Base-by-base conservation (phyloP, 768 basidiomycete genomes). In the Pilatotrama ljubarskyi region DNA sequence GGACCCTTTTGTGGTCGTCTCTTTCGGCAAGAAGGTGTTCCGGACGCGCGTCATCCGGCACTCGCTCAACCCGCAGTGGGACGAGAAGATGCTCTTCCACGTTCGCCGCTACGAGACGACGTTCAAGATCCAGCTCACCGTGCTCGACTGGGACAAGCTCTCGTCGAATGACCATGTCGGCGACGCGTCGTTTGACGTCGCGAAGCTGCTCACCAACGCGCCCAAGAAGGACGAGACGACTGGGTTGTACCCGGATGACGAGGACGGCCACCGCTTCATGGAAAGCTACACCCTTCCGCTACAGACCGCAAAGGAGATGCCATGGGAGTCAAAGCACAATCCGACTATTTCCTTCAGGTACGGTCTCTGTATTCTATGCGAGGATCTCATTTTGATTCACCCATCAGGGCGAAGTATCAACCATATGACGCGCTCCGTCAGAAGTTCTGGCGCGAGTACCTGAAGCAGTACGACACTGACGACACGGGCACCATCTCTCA, bases 101-200 rank as follows among this genome's bases (percentile, higher is more conserved):
- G 95, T 98, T 14, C 84, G 93, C 25, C 79, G 87, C 11, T 94
- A 93, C 69, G 95, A 98, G 72, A 85, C 84, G 9, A 69, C 82
- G 10, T 97, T 86, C 78, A 82, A 86, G 54, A 78, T 94, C 8
- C 85, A 92, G 64, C 84, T 97, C 51, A 83, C 86, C 0, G 85
- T 99, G 2, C 85, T 95, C 50, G 96, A 99, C 71, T 99, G 96
- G 96, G 96, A 98, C 74, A 98, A 98, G 74, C 80, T 93, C 13
- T 85, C 84, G 32, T 82, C 85, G 5, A 97, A 98, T 69, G 96
- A 98, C 70, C 82, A 89, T 64, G 86, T 99, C 36, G 95, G 95
- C 17, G 90, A 93, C 54, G 85, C 82, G 2, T 76, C 75, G 5
- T 81, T 98, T 60, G 84, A 89, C 42, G 79, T 98, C 6, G 75